Base-by-base conservation (phyloP, 2,329 filamentous ascomycete genomes). In the Epichloe scottii region DNA sequence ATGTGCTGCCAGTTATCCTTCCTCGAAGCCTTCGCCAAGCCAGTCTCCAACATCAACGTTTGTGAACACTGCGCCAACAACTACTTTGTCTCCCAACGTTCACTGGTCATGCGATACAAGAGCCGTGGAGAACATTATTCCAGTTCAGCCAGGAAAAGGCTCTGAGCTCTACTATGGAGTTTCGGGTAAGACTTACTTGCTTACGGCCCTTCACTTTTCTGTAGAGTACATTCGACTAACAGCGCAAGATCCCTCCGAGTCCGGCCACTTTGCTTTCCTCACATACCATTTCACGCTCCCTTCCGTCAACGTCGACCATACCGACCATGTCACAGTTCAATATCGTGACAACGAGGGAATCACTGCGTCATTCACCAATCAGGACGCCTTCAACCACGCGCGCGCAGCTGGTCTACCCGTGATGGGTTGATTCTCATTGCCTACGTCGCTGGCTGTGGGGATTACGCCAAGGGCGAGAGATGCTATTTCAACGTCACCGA, bases 291-390 rank as follows among this genome's bases (percentile, higher is more conserved):
- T 64, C 51, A 57, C 51, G 5, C 49, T 44, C 3, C 62, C 60
- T 1, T 63, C 62, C 0, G 62, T 65, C 43, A 63, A 63, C 52
- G 56, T 64, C 1, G 62, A 65, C 38, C 60, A 65, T 33, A 55
- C 52, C 40, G 57, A 59, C 3, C 55, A 61, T 21, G 40, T 62
- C 7, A 46, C 41, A 0, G 48, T 56, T 7, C 38, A 52, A 7
- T 56, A 59, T 15, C 42, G 53, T 33, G n/a, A 33, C 1, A 5
- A 42, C 0, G 33, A 49, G 2, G 53, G 51, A 1, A 45, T 61
- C 11, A 46, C 50, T 0, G 48, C 58, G 11, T 50, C 43, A 14
- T 63, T 63, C 46, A 30, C 17, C 5, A 53, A 45, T n/a, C 6
- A 53, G 8, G 59, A 62, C 6, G 57, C 60, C 2, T 63, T 56